Evolutionary conservation across 1,284 basidiomycete species (phyloP), one percentile per base, ranked within the genome.

Genomic region (Irpex sp.): DNA sequence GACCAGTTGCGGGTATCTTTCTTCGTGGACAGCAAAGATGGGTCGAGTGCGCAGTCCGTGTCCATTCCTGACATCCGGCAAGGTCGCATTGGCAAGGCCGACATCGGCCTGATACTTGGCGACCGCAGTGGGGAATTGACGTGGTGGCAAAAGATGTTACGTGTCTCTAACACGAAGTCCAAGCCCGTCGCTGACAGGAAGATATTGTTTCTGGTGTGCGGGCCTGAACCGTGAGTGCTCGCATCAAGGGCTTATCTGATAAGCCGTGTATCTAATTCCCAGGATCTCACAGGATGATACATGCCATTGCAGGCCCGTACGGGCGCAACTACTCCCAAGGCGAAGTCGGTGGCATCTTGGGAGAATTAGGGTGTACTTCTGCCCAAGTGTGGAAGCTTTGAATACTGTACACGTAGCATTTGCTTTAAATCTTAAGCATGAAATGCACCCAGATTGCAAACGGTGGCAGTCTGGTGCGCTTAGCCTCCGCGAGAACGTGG

Each of bases 311-410:
- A 57, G 91, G 91, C 4, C 88, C 90, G 8, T 86, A 84, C 64
- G 90, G 87, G 37, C 82, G 85, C 45, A 88, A 91, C 70, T 81
- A 84, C 67, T 88, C 88, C 18, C 90, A 92, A 71, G 91, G 91
- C 3, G 71, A 74, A 7, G 80, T 91, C 4, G 85, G 83, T 16
- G 91, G 91, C 5, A 74, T 85, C n/a, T 72, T 93, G 53, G 80
- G 79, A 19, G 80, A 84, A 65, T 68, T 93, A 67, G 90, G 90
- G 5, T 84, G 81, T 67, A 77, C 76, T 36, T 76, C 81, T 19
- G 74, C 76, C 12, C 82, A 92, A 68, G 89, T 93, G 21, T 83
- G 85, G 75, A 93, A 93, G 72, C 72, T 93, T 47, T 91, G 62
- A 55, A 14, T 28, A 8, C 52, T 33, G 28, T 8, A 9, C 49